These are phyloP conservation scores for Cercospora sojina DNA, from an alignment of 2,329 filamentous ascomycete species.

Conservation along the genomic window DNA sequence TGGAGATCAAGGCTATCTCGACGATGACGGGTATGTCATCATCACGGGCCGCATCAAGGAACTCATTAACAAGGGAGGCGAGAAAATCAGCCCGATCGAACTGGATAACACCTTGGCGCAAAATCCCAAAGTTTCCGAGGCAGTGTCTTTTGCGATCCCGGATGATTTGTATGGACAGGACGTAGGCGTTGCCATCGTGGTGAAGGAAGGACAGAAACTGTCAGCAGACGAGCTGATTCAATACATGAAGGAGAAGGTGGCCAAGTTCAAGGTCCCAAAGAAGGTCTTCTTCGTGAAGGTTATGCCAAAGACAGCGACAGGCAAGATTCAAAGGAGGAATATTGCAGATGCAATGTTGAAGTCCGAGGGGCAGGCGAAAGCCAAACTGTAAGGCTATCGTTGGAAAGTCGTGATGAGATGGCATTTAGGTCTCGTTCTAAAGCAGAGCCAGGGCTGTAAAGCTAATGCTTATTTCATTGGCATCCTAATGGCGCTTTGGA, in stretches of 20 bases:
- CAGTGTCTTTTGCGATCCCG: slow-evolving; percentile 78
- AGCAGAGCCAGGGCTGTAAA: background rate
- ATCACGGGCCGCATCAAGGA: slow-evolving; percentile 94
- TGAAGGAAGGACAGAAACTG: slow-evolving; percentile 59
- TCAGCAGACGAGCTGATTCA: slow-evolving; percentile 62
- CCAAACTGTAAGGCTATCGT: background rate
- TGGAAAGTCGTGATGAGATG: background rate
- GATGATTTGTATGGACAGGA: slow-evolving; percentile 84
- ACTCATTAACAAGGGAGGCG: slow-evolving; percentile 84
- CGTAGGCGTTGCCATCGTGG: slow-evolving; percentile 71
- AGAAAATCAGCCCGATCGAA: slow-evolving; percentile 87
- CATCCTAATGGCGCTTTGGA: slow-evolving; percentile 50
- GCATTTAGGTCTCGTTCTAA: no score
- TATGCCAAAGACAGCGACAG: slow-evolving; percentile 86
- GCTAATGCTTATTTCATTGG: slow-evolving; percentile 35
- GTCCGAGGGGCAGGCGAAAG: slow-evolving; percentile 28
- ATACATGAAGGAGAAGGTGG: slow-evolving; percentile 69
- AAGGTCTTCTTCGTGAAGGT: slow-evolving; percentile 79
- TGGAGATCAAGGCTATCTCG: slow-evolving; percentile 79
- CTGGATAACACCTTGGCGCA: slow-evolving; percentile 78
- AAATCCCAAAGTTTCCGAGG: slow-evolving; percentile 71
- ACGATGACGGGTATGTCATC: slow-evolving; percentile 76
- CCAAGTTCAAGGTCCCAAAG: slow-evolving; percentile 84
- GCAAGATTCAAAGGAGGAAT: slow-evolving; percentile 81
- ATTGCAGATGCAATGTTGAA: slow-evolving; percentile 84